Evolutionary conservation across 78 protist genomes (phyloP).

Genomic region (Bigelowiella natans): DNA sequence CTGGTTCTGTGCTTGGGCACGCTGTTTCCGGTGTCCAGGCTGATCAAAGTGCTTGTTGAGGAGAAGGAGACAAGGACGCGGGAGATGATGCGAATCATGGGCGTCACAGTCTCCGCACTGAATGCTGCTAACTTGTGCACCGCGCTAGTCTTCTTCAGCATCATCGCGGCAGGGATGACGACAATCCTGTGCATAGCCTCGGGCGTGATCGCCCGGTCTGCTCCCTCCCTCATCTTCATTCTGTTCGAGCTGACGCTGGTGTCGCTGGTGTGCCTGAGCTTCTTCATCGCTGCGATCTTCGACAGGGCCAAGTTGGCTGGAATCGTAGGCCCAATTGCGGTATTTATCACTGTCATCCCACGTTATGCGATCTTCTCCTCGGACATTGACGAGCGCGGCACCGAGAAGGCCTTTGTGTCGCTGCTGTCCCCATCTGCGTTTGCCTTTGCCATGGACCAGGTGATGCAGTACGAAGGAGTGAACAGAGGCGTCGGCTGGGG

Average conservation of each 20-base stretch:
- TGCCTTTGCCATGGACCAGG: slow-evolving; percentile 10
- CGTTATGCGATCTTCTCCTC: not conserved
- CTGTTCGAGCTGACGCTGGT: not conserved
- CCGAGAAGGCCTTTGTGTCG: not conserved
- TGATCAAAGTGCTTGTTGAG: not conserved
- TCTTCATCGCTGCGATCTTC: not conserved
- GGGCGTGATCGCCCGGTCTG: not conserved
- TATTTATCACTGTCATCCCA: not conserved
- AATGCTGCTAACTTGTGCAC: too few relatives aligned
- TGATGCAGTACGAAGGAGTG: slow-evolving; percentile 2
- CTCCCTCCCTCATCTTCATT: not conserved
- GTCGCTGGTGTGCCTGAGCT: not conserved
- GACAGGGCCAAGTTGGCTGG: not conserved
- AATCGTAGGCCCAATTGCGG: not conserved
- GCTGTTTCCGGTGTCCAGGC: slow-evolving; percentile 2
- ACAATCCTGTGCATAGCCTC: too few relatives aligned
- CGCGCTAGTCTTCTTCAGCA: too few relatives aligned
- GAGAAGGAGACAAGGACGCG: not conserved
- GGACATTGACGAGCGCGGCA: not conserved
- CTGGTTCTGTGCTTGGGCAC: not conserved
- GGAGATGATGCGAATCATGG: slow-evolving; percentile 17
- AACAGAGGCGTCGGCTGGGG: not conserved
- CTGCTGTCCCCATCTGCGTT: not conserved
- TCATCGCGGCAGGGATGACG: too few relatives aligned
- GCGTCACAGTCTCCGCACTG: too few relatives aligned